Evolutionary conservation across 169 alveolate genomes (phyloP), one percentile per base, ranked within the genome.

Genomic region (Cryptosporidium parvum): DNA sequence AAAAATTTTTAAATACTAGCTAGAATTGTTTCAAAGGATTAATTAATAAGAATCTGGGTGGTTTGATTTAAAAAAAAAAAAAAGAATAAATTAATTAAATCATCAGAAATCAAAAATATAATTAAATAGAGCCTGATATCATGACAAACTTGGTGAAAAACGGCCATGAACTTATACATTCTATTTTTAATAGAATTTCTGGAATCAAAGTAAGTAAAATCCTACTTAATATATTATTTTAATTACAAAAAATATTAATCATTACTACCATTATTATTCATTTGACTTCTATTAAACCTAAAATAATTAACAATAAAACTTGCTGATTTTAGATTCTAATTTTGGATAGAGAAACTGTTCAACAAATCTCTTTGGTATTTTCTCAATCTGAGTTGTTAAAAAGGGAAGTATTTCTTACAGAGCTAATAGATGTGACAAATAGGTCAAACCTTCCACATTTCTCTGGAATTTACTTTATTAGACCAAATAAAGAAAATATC

Each of bases 391-490:
- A 95, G 73, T 94, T 97, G 7, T 91, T 98, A 31, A 96, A 96
- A 84, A 96, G 94, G 72, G 98, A 97, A 65, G 98, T 97, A 9
- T 96, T 96, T 86, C 91, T 97, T 71, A 95, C 98, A 23, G 97
- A 96, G 84, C 95, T 93, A 62, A 96, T 98, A 45, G 97, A 96
- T 70, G 95, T 94, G 68, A 92, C 85, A n/a, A 71, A 85, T 73
- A 85, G 85, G 69, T 95, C 93, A 48, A 97, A 96, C 85, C 91
- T 96, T 65, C 89, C 94, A 12, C 98, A 98, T 92, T 92, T 98
- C 70, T 93, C 93, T 59, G 99, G 97, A 0, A 94, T 98, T 0
- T 96, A 93, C 87, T 93, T 97, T 52, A 71, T 97, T 44, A 86
- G 98, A 44, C 98, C 98, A 12, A 95, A 97, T 23, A 93, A 93